Base-by-base conservation (phyloP, 345 rosid species). In the Aquilaria sinensis region DNA sequence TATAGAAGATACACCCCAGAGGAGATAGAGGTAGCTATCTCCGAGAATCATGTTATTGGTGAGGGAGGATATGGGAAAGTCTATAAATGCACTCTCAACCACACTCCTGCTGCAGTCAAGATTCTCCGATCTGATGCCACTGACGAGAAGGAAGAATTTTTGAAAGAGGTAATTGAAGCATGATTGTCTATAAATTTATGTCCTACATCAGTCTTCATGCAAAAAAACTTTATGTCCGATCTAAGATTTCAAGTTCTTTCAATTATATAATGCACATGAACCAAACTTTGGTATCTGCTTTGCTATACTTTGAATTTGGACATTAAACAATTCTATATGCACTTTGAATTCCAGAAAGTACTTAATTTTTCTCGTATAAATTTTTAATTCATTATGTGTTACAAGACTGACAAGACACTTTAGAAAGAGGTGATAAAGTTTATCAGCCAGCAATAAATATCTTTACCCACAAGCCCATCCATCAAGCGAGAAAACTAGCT, bases 11-110 rank as follows among this genome's bases (percentile, higher is more conserved):
- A 87, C 82, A 74, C 82, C 7, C 74, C 53, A 59, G 79, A 79
- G 59, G 96, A 89, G 47, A 76, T 89, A 29, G 74, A 79, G 76
- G 57, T 70, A 54, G 96, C 93, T 13, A 89, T 89, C 82, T 87
- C 85, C 15, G 70, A 81, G 63, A 59, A 62, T 59, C 80, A 78
- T 32, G 71, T 89, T 58, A 89, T 92, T 57, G 98, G 96, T 31
- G 85, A 85, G 76, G 98, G 98, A 76, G 86, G 84, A 49, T 92
- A 82, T n/a, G 96, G 96, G 10, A 85, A 84, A 72, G 96, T 92
- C 46, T 92, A 92, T 78, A 87, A 80, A 77, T 80, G 96, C 83
- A 77, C 67, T 61, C 87, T 92, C 31, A 82, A 92, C 71, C 91
- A 74, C 66, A 89, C 89, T 14, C 92, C 93, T 23, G 96, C 83